Evolutionary conservation across 2,329 filamentous ascomycete genomes (phyloP).

Genomic region (Monosporascus sp.): DNA sequence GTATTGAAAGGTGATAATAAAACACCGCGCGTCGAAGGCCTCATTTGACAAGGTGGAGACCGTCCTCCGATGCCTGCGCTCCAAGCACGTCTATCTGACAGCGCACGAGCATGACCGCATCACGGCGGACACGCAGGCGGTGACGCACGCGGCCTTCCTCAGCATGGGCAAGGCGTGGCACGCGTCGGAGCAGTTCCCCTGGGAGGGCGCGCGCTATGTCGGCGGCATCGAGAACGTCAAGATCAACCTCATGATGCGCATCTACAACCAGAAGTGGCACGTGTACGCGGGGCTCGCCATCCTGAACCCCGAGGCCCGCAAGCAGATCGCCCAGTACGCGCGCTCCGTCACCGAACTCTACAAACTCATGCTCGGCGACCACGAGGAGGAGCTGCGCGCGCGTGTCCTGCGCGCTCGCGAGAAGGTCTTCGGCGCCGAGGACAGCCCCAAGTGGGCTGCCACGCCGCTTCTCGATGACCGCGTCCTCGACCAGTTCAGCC

Average conservation of each 20-base stretch:
- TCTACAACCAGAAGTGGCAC: constrained; percentile 99
- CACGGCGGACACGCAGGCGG: constrained; percentile 95
- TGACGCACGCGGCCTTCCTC: constrained; percentile 94
- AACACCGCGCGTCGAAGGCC: constrained; percentile 77
- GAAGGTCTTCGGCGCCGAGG: constrained; percentile 71
- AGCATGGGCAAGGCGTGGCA: constrained; percentile 98
- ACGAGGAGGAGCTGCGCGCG: constrained; percentile 65
- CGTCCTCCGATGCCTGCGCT: constrained; percentile 77
- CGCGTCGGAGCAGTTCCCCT: constrained; percentile 90
- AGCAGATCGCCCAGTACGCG: constrained; percentile 93
- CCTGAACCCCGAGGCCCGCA: constrained; percentile 84
- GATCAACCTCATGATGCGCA: constrained; percentile 95
- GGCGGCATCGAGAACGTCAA: constrained; percentile 99
- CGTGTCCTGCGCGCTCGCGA: constrained; percentile 63
- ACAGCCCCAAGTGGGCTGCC: constrained; percentile 52
- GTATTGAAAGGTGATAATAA: constrained; percentile 63
- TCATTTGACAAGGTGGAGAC: constrained; percentile 74
- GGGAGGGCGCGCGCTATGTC: constrained; percentile 92
- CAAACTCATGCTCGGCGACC: constrained; percentile 91
- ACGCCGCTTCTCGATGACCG: constrained; percentile 73
- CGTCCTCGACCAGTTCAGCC: constrained; percentile 81
- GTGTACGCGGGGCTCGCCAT: constrained; percentile 97
- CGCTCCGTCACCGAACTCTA: constrained; percentile 88
- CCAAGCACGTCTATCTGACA: constrained; percentile 81
- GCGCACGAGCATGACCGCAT: constrained; percentile 91